A percentile compares a stretch with the other conserved stretches of the same genome.
Conservation (phyloP, 768 basidiomycete species). For the Rhizopogon roseolus region DNA sequence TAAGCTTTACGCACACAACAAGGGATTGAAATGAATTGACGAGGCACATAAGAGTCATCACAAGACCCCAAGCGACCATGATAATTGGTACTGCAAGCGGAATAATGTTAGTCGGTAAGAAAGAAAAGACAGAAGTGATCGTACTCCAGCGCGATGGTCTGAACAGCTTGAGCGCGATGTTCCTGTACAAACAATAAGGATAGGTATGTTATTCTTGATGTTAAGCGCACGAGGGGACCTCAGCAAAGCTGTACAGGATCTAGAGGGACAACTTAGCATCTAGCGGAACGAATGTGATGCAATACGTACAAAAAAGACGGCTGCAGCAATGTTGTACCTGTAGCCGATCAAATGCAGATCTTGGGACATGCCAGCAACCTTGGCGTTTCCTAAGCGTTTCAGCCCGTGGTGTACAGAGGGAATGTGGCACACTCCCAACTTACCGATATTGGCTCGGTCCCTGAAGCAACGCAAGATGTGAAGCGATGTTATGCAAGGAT, state of each 20-base stretch:
- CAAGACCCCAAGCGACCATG: conserved; percentile 35
- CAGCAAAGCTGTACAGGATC: conserved; percentile 33
- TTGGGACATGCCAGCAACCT: conserved; percentile 39
- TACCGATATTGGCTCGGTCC: conserved; percentile 42
- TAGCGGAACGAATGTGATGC: not conserved
- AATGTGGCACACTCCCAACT: conserved; percentile 7
- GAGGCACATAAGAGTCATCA: conserved; percentile 35
- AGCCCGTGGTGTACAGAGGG: not conserved
- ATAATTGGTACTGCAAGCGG: conserved; percentile 30
- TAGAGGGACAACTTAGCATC: conserved; percentile 4
- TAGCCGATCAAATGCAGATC: conserved; percentile 32
- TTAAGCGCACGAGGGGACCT: conserved; percentile 32
- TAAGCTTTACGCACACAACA: conserved; percentile 22
- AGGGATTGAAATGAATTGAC: conserved; percentile 28
- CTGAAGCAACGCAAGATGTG: conserved; percentile 11
- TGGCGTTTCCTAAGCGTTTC: conserved; percentile 30
- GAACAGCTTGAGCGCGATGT: conserved; percentile 32
- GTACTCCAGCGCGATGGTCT: conserved; percentile 33
- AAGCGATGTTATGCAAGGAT: not conserved
- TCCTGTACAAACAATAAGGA: conserved; percentile 19
- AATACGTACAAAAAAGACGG: conserved; percentile 31
- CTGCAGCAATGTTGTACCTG: conserved; percentile 32
- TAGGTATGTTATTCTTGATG: not conserved
- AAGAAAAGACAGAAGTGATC: conserved; percentile 2
- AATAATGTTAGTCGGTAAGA: conserved; percentile 6